phyloP scores from a whole-genome alignment of 352 stramenopile species.

The Phytophthora hybrid region DNA sequence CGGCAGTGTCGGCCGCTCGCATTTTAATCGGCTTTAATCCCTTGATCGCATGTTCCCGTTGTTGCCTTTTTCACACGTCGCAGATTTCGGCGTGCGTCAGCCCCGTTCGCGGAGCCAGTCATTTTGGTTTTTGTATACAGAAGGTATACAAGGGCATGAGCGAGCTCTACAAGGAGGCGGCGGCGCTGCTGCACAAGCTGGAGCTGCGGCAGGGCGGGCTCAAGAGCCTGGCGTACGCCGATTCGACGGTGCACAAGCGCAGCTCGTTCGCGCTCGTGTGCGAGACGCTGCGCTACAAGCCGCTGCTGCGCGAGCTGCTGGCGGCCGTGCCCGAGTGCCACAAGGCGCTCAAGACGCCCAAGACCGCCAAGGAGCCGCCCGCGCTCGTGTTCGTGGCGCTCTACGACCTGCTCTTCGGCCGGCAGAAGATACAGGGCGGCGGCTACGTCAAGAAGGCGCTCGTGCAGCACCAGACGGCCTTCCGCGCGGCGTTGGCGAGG shows the following conservation, averaged over 20 bases:
- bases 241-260: slow-evolving; percentile 85
- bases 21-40: too few species aligned
- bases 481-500: slow-evolving; percentile 77
- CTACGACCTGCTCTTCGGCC: slow-evolving; percentile 90
- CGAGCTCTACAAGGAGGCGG: slow-evolving; percentile 87
- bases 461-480: slow-evolving; percentile 74
- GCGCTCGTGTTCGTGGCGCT: slow-evolving; percentile 84
- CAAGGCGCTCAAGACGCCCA: slow-evolving; percentile 68
- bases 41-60: too few species aligned
- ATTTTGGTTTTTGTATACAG: background rate
- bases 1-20: too few species aligned
- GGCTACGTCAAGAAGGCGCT: slow-evolving; percentile 91
- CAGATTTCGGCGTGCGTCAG: slow-evolving; percentile 6
- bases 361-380: slow-evolving; percentile 45
- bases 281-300: slow-evolving; percentile 90
- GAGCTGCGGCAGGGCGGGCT: slow-evolving; percentile 81
- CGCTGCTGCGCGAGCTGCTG: slow-evolving; percentile 76
- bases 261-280: slow-evolving; percentile 91
- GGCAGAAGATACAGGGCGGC: slow-evolving; percentile 88
- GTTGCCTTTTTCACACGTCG: slow-evolving; percentile 31
- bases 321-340: slow-evolving; percentile 74
- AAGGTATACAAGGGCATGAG: slow-evolving; percentile 53
- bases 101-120: background rate
- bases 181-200: slow-evolving; percentile 79
- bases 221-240: slow-evolving; percentile 87